Base-by-base conservation (phyloP, 2,329 filamentous ascomycete species). In the Myriosclerotinia duriaeana region DNA sequence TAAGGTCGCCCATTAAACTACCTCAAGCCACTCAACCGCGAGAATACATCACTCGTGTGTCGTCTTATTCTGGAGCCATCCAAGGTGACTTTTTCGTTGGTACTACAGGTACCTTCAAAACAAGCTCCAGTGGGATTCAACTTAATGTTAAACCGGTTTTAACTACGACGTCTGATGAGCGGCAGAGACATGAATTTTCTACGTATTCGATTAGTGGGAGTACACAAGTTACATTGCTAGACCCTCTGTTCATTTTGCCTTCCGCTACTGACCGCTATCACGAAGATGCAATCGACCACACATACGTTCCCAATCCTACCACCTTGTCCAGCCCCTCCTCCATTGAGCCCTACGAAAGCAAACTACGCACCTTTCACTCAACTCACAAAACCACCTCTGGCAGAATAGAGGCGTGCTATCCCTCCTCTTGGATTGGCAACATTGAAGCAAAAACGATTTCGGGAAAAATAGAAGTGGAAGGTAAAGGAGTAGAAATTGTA, bases 21-120 rank as follows among this genome's bases (percentile, higher is more conserved):
- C 66, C 68, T 22, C 44, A 48, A 12, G 71, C 69, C 53, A 62
- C 40, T 17, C 72, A 71, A 14, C 67, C 70, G n/a, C 71, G 75
- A 48, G 70, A 76, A 44, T 76, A 76, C 59, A 70, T 72, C 36
- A 75, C 74, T 7, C 66, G 64, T 15, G 70, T 75, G 2, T 64
- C 69, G n/a, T 71, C 75, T 17, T 66, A 42, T 26, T 71, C 73
- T 9, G 74, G 73, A 1, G 64, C 50, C 22, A 73, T 76, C 8
- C 38, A 38, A 26, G 75, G 75, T 8, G 66, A 68, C 15, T 76
- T 67, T 34, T 75, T 74, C 36, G 34, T 74, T 9, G 74, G 74
- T 5, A 71, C 71, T 15, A 17, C 54, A 3, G 71, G 60, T 15
- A 63, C 26, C 34, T 75, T 75, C 66, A 66, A 66, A 17, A 72